phyloP scores from a whole-genome alignment of 2,329 filamentous ascomycete genomes.

The Exophiala lecanii-corni region DNA sequence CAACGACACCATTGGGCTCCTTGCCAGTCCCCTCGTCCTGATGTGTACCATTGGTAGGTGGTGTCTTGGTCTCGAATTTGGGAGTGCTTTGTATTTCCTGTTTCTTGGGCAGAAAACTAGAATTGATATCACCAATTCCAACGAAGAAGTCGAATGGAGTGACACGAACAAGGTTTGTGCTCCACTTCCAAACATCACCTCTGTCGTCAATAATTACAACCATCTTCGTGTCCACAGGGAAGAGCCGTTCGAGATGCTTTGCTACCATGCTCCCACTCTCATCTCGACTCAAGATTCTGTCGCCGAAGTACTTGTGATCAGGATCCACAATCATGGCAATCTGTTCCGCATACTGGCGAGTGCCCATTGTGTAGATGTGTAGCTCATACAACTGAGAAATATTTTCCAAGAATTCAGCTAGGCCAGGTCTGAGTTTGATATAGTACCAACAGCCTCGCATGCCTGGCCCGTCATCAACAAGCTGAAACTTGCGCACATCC shows the following conservation, averaged over 20 bases:
- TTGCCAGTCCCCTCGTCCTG: conserved; percentile 4
- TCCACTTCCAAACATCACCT: conserved; percentile 93
- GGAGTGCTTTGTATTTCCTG: conserved; percentile 50
- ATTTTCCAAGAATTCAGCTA: conserved; percentile 72
- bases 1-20: conserved; percentile 16
- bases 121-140: conserved; percentile 97
- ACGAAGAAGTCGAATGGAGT: conserved; percentile 96
- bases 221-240: conserved; percentile 97
- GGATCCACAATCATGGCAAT: conserved; percentile 93
- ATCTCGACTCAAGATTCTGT: conserved; percentile 91
- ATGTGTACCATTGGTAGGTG: conserved; percentile 24
- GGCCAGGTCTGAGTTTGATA: conserved; percentile 89
- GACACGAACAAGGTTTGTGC: conserved; percentile 89
- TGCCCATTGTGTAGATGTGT: conserved; percentile 99
- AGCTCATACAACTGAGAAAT: conserved; percentile 82
- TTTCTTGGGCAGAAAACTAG: conserved; percentile 86
- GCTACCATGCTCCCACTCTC: conserved; percentile 90
- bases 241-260: conserved; percentile 85
- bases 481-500: conserved; percentile 81
- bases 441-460: conserved; percentile 88
- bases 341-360: conserved; percentile 86
- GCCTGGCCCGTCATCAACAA: conserved; percentile 76
- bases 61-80: conserved; percentile 28
- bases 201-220: conserved; percentile 98
- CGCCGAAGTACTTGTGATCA: conserved; percentile 80